phyloP scores from a whole-genome alignment of 2,329 filamentous ascomycete genomes.

The Xylaria sp. region DNA sequence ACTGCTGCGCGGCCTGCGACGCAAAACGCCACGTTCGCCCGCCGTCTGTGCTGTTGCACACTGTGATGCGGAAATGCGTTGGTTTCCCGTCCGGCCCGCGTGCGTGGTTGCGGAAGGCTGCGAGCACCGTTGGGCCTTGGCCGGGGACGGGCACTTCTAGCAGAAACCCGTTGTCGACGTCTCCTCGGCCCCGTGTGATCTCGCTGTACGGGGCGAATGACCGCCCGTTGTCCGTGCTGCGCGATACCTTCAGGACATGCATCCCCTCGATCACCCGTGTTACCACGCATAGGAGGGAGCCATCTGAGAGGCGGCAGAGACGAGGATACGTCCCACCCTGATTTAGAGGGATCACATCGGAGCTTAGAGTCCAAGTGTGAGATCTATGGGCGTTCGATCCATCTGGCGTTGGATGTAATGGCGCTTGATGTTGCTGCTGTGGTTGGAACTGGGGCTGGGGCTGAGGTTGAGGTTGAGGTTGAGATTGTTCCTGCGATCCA shows the following conservation, averaged over 20 bases:
- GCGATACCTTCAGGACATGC: conserved; percentile 50
- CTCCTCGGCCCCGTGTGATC: conserved; percentile 49
- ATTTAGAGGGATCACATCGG: conserved; percentile 53
- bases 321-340: conserved; percentile 54
- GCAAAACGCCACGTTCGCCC: conserved; percentile 51
- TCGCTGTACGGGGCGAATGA: conserved; percentile 50
- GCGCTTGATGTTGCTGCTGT: neutral
- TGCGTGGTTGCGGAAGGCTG: conserved; percentile 56
- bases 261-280: conserved; percentile 47
- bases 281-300: conserved; percentile 52
- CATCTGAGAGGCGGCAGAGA: conserved; percentile 50
- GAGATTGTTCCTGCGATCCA: neutral
- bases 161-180: conserved; percentile 55
- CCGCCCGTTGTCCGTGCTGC: conserved; percentile 50
- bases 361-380: conserved; percentile 26
- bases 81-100: conserved; percentile 39
- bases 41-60: conserved; percentile 52
- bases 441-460: conserved; percentile 3
- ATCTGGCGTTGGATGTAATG: neutral
- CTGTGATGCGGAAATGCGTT: conserved; percentile 55
- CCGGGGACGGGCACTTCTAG: conserved; percentile 45
- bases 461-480: neutral
- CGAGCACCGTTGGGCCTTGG: conserved; percentile 39
- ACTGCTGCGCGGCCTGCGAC: conserved; percentile 52
- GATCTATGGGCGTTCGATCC: neutral